Conservation (phyloP, 2,329 filamentous ascomycete genomes). For the Geoglossum cookeanum region DNA sequence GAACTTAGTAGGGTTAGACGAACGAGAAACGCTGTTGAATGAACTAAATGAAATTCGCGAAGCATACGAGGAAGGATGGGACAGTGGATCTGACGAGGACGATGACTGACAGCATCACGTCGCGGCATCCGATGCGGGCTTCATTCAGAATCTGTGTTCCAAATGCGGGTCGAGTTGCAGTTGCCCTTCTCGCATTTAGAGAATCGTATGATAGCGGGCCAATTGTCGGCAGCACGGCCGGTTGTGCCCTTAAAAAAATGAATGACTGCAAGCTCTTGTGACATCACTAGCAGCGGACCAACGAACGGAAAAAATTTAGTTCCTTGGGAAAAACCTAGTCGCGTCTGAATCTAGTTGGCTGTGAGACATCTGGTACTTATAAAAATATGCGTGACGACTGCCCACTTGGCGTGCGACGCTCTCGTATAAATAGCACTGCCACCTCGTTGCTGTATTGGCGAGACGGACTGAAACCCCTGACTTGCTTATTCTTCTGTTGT, state of each 20-base stretch:
- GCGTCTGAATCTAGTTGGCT: neutral
- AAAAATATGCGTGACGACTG: no score
- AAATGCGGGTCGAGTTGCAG: neutral
- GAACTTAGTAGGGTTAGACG: conserved; percentile 48
- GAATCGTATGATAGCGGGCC: neutral
- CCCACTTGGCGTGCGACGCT: conserved; percentile 4
- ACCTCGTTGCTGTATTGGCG: neutral
- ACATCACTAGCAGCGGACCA: neutral
- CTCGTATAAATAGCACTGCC: neutral
- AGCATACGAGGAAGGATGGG: conserved; percentile 78
- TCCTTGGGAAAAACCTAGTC: neutral
- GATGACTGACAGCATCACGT: conserved; percentile 32
- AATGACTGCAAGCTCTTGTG: neutral
- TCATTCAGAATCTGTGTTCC: neutral
- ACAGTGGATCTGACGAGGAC: conserved; percentile 52
- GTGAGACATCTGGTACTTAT: neutral
- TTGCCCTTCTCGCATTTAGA: neutral
- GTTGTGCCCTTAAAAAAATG: neutral
- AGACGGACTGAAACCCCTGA: neutral
- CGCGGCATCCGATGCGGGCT: neutral
- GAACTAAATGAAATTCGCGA: conserved; percentile 67
- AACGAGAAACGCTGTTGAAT: conserved; percentile 68
- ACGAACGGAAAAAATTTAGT: neutral
- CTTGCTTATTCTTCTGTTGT: neutral
- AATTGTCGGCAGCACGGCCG: no score